Conservation (phyloP, 108 stramenopile species). For the Epithemia pelagica region DNA sequence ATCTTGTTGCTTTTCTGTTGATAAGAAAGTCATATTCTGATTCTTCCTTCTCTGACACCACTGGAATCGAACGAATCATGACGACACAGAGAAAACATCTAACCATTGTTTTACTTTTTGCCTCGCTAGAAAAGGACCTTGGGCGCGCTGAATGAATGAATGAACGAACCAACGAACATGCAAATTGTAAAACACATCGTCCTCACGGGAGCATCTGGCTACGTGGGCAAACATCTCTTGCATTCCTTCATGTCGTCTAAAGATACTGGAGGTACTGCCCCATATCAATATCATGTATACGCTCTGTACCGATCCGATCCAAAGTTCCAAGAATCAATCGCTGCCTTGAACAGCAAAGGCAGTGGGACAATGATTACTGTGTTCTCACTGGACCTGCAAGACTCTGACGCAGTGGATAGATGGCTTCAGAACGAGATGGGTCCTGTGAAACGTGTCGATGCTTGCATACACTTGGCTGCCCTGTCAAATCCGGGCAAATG, state of each 20-base stretch:
- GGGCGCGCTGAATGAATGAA: too few relatives aligned
- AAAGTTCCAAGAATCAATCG: conserved; percentile 13
- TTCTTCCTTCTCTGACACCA: too few relatives aligned
- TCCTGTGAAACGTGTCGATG: conserved; percentile 12
- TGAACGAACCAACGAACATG: too few relatives aligned
- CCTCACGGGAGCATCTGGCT: conserved; percentile 72
- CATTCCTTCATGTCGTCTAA: background rate
- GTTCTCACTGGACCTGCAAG: conserved; percentile 26
- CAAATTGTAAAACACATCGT: conserved; percentile 16
- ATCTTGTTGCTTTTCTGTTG: background rate
- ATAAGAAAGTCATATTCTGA: too few relatives aligned
- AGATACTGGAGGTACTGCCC: conserved; percentile 9
- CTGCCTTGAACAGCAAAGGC: background rate
- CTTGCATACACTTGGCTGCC: conserved; percentile 70
- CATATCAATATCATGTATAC: conserved; percentile 9
- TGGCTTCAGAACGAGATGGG: conserved; percentile 7
- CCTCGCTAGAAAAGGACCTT: background rate
- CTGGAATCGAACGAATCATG: too few relatives aligned
- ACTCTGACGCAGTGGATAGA: conserved; percentile 2
- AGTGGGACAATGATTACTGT: conserved; percentile 4
- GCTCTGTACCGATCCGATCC: conserved; percentile 20
- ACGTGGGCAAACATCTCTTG: conserved; percentile 71
- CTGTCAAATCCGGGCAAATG: conserved; percentile 47
- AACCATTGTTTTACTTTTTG: too few relatives aligned
- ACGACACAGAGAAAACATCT: too few relatives aligned